These are phyloP conservation scores for Paecilomyces sp. DNA, from an alignment of 2,329 filamentous ascomycete genomes.

Conservation along the genomic window DNA sequence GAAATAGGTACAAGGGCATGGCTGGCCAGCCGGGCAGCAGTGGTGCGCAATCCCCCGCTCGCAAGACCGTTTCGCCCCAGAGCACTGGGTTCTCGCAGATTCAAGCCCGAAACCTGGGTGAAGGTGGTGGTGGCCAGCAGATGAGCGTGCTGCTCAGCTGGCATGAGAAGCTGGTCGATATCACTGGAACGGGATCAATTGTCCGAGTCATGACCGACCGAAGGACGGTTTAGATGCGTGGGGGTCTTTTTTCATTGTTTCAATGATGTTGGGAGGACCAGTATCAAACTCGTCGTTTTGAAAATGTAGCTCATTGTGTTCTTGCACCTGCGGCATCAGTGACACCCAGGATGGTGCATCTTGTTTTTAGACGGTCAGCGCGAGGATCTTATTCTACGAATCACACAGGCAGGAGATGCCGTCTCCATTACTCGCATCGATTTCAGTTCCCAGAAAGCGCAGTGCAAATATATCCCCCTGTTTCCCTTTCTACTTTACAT, in stretches of 20 bases:
- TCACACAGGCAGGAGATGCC: slow-evolving; percentile 5
- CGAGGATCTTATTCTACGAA: slow-evolving; percentile 6
- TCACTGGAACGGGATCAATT: slow-evolving; percentile 87
- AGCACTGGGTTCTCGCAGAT: slow-evolving; percentile 85
- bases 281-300: background rate
- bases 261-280: background rate
- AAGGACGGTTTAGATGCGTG: slow-evolving; percentile 63
- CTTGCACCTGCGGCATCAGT: background rate
- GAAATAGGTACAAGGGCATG: slow-evolving; percentile 85
- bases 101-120: slow-evolving; percentile 48
- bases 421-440: background rate
- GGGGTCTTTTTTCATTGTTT: background rate
- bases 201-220: slow-evolving; percentile 94
- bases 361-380: background rate
- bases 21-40: slow-evolving; percentile 33
- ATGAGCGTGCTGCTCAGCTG: slow-evolving; percentile 98
- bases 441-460: background rate
- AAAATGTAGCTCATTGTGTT: background rate
- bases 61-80: slow-evolving; percentile 60
- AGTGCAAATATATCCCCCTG: slow-evolving; percentile 5
- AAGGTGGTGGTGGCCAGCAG: slow-evolving; percentile 67
- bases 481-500: slow-evolving; percentile 14
- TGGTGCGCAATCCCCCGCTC: slow-evolving; percentile 42
- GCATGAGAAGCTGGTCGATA: slow-evolving; percentile 97
- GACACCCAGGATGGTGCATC: slow-evolving; percentile 1